Percentiles rank a stretch among this genome's conserved stretches.
Evolutionary conservation across 805 yeast genomes (phyloP).

Genomic region (Candida ovalis): DNA sequence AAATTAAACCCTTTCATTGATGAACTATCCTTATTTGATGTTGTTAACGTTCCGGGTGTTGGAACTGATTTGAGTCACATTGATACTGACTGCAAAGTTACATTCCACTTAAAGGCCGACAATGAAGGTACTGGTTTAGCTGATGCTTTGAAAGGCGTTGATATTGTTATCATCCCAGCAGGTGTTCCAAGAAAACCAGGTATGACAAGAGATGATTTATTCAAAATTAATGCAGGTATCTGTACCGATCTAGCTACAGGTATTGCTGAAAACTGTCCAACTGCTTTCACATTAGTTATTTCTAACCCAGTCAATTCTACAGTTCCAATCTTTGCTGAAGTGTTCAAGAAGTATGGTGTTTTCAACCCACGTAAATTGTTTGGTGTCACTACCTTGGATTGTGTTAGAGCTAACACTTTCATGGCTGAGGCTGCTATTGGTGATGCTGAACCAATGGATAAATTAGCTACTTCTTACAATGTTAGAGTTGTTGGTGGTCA

Average conservation of each 20-base stretch:
- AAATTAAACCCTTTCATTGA: constrained; percentile 43
- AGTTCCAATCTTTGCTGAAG: constrained; percentile 84
- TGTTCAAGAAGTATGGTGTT: constrained; percentile 61
- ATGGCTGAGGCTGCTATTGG: constrained; percentile 49
- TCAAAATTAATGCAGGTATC: constrained; percentile 66
- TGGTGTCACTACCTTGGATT: constrained; percentile 88
- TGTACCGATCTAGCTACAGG: constrained; percentile 70
- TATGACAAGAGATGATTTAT: constrained; percentile 96
- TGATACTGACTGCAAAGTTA: constrained; percentile 43
- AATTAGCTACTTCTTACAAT: constrained; percentile 48
- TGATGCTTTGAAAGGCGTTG: constrained; percentile 38
- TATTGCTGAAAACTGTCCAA: constrained; percentile 66
- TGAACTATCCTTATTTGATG: constrained; percentile 49
- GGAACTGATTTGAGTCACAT: constrained; percentile 54
- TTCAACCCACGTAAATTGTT: constrained; percentile 71
- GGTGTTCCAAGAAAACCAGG: constrained; percentile 99
- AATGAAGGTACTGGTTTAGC: constrained; percentile 32
- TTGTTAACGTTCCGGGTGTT: constrained; percentile 53
- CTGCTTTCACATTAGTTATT: constrained; percentile 75
- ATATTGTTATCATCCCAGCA: constrained; percentile 48
- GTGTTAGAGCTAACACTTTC: constrained; percentile 84
- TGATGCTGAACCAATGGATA: constrained; percentile 21
- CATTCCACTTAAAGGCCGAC: constrained; percentile 39
- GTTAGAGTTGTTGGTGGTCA: constrained; percentile 91
- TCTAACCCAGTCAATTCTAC: constrained; percentile 95